Evolutionary conservation across 2,329 filamentous ascomycete genomes (phyloP).

Genomic region (Paracorniculantispora psalliotae): DNA sequence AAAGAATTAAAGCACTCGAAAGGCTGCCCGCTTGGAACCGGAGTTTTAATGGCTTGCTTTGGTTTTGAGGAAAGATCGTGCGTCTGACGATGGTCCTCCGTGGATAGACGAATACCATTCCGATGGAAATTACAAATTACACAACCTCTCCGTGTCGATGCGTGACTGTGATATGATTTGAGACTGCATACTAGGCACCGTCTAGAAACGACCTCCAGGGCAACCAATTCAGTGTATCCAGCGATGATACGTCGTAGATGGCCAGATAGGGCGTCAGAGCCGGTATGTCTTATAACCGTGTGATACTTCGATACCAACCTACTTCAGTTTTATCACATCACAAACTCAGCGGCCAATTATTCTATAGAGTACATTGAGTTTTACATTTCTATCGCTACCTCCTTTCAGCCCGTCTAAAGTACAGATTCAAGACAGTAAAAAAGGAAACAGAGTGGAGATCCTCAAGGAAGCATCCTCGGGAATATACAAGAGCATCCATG

Average conservation of each 20-base stretch:
- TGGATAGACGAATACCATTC: conserved; percentile 41
- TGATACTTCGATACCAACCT: no score
- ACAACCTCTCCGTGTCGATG: background rate
- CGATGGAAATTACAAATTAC: conserved; percentile 16
- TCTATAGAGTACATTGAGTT: conserved; percentile 12
- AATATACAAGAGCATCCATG: conserved; percentile 34
- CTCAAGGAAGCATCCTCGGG: conserved; percentile 26
- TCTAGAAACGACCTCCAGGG: no score
- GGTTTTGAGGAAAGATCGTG: conserved; percentile 38
- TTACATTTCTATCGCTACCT: conserved; percentile 25
- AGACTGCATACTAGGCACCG: background rate
- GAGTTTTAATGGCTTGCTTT: conserved; percentile 43
- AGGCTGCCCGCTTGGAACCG: conserved; percentile 39
- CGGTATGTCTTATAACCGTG: no score
- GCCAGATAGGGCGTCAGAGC: no score
- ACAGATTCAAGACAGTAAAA: conserved; percentile 32
- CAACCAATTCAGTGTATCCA: no score
- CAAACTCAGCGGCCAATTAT: background rate
- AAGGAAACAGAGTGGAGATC: conserved; percentile 40
- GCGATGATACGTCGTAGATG: no score
- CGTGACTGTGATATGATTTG: background rate
- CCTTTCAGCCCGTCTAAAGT: conserved; percentile 30
- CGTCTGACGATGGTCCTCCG: conserved; percentile 38
- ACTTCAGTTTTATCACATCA: no score
- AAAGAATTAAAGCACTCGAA: conserved; percentile 26